Percentiles rank a stretch among this genome's conserved stretches.
Conservation (phyloP, 345 rosid species). For the Clarkia xantiana region DNA sequence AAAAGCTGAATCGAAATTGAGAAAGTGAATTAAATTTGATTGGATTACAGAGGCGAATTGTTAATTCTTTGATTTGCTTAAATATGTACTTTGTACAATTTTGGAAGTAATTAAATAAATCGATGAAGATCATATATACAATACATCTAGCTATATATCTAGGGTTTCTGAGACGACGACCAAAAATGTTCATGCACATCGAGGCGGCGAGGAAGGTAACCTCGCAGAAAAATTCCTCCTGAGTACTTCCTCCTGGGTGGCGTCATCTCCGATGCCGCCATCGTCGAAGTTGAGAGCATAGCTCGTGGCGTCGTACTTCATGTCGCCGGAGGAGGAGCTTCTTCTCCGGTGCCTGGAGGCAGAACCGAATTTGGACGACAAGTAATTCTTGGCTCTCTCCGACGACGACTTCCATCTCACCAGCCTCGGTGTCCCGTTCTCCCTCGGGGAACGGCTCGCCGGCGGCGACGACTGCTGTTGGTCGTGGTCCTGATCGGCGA, state of each 20-base stretch:
- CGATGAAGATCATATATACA: no score
- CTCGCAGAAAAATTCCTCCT: constrained; percentile 10
- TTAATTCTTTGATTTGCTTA: no score
- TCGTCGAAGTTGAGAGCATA: constrained; percentile 40
- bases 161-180: no score
- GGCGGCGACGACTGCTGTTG: background rate
- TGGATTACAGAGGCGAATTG: no score
- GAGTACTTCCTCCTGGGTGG: background rate
- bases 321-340: constrained; percentile 20
- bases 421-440: constrained; percentile 8
- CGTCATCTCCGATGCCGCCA: background rate
- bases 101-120: no score
- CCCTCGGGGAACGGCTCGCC: background rate
- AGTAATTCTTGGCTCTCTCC: constrained; percentile 2
- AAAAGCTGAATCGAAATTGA: no score
- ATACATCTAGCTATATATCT: no score
- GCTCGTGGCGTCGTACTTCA: constrained; percentile 26
- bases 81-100: no score
- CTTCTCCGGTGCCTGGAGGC: constrained; percentile 13
- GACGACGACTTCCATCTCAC: background rate
- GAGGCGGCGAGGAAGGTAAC: constrained; percentile 9
- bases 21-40: no score
- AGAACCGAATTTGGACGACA: background rate
- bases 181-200: no score
- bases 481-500: constrained; percentile 1